Conservation (phyloP, 176 grass and related monocot species). For the Raddia distichophylla region DNA sequence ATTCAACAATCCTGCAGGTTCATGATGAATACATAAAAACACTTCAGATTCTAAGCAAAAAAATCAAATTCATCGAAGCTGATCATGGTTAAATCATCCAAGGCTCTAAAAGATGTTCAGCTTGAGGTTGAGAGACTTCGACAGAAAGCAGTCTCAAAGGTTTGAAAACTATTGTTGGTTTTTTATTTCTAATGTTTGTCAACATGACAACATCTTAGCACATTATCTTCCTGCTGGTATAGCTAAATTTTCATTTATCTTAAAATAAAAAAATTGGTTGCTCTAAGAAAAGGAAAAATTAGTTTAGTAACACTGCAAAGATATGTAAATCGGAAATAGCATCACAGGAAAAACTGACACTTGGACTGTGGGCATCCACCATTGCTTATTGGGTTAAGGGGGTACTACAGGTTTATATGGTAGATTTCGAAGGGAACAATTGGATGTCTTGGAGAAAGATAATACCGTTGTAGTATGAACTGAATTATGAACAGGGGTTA, state of each 20-base stretch:
- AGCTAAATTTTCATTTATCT: too few species aligned
- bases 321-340: background rate
- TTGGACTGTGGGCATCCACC: background rate
- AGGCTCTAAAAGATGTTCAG: constrained; percentile 90
- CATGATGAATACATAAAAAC: constrained; percentile 94
- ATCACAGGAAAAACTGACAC: background rate
- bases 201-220: constrained; percentile 1
- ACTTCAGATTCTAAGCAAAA: constrained; percentile 85
- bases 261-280: too few species aligned
- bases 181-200: constrained; percentile 30
- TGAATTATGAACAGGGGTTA: constrained; percentile 19
- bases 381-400: background rate
- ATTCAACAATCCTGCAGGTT: constrained; percentile 60
- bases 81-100: constrained; percentile 82
- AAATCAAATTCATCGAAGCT: constrained; percentile 88
- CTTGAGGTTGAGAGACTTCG: constrained; percentile 86
- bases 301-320: background rate
- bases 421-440: constrained; percentile 2
- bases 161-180: constrained; percentile 47
- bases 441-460: constrained; percentile 5
- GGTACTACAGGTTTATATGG: background rate
- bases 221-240: background rate
- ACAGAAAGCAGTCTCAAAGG: constrained; percentile 96
- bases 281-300: background rate
- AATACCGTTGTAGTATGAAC: background rate